Evolutionary conservation across 352 stramenopile species (phyloP).

Genomic region (Plasmopara halstedii): DNA sequence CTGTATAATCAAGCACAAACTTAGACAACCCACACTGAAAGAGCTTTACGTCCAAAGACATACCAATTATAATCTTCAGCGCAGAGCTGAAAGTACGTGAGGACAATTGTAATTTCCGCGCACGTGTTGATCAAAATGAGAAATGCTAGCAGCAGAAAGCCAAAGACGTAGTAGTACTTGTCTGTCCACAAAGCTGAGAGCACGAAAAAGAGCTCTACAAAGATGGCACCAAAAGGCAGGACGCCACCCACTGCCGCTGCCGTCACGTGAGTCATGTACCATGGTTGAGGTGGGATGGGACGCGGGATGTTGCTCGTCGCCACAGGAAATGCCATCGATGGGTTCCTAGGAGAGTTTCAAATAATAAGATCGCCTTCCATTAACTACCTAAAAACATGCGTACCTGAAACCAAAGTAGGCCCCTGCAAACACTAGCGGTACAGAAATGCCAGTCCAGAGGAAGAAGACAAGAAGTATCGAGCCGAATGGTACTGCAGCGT

Average conservation of each 20-base stretch:
- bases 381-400: conserved; percentile 12
- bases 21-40: background rate
- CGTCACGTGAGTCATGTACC: conserved; percentile 96
- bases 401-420: conserved; percentile 98
- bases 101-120: conserved; percentile 98
- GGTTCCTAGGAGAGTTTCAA: conserved; percentile 32
- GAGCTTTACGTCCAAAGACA: conserved; percentile 6
- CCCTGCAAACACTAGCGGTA: conserved; percentile 98
- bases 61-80: conserved; percentile 99
- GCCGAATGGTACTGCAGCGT: conserved; percentile 92
- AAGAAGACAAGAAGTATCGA: conserved; percentile 97
- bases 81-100: conserved; percentile 99
- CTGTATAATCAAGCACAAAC: conserved; percentile 16
- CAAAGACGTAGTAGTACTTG: conserved; percentile 99
- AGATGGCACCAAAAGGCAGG: conserved; percentile 98
- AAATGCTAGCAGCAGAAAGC: conserved; percentile 98
- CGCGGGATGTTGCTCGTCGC: conserved; percentile 97
- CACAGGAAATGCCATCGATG: conserved; percentile 93
- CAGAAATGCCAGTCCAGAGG: conserved; percentile 98
- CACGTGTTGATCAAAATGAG: conserved; percentile 98
- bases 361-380: background rate
- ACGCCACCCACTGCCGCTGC: conserved; percentile 94
- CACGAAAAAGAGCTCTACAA: conserved; percentile 99
- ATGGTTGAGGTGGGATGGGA: conserved; percentile 97
- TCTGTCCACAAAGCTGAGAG: conserved; percentile 97